Base-by-base conservation (phyloP, 257 asterid species). In the Nicotiana undulata region DNA sequence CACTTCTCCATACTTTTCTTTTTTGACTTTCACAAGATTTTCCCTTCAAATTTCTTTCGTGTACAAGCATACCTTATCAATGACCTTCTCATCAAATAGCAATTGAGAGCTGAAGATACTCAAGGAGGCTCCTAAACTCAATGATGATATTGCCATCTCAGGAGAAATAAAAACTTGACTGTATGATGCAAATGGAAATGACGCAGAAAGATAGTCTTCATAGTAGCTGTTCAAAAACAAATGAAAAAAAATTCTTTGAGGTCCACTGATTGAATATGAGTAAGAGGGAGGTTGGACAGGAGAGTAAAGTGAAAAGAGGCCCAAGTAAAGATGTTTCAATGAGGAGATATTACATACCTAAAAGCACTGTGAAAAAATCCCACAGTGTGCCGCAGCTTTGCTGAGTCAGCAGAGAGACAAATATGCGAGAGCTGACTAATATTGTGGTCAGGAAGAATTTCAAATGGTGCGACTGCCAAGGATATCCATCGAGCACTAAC, bases 171-270 rank as follows among this genome's bases (percentile, higher is more conserved):
- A 96, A 68, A 92, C 92, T 90, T 96, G 99, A 64, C 87, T 82
- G 88, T 96, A 96, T 40, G 98, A 92, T 81, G 98, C 98, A 89
- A 96, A 96, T 72, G 99, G 99, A 93, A 92, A 94, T 79, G 91
- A 75, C 40, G 96, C 92, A 81, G 97, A 89, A 61, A 96, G 97
- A 84, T 94, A 93, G 80, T 93, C 97, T 88, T 92, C 99, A 78
- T 96, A 96, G 79, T 90, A 89, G 86, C 99, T 96, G 94, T 87
- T 84, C 53, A 83, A 80, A 40, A 85, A 81, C 80, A 65, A 79
- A 67, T 17, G 67, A 77, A 79, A 82, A 72, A 68, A 49, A 85
- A 51, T 65, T 8, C 44, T 49, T 74, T 74, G 26, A 74, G 63
- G 22, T 46, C 63, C 79, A 49, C 79, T 49, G 16, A 26, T 49